These are phyloP conservation scores for Mucuna pruriens DNA, from an alignment of 306 rosid genomes.

Conservation along the genomic window DNA sequence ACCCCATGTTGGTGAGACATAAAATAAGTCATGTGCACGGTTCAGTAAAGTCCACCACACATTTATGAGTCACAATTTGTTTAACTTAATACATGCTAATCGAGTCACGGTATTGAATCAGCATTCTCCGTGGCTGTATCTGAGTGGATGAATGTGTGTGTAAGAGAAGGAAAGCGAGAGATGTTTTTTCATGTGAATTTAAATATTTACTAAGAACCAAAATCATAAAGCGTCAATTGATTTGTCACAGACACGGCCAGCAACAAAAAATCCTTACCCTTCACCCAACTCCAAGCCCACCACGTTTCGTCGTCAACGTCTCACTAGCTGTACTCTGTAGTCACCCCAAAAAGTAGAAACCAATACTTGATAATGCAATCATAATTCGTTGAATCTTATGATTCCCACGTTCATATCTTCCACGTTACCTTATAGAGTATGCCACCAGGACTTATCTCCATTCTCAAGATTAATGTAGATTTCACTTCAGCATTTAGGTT, in stretches of 20 bases:
- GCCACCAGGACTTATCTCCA: not conserved
- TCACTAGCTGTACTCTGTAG: not conserved
- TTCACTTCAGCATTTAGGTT: not conserved
- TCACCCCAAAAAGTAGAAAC: not conserved
- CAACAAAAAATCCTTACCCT: not conserved
- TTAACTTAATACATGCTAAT: not conserved
- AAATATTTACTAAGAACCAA: not conserved
- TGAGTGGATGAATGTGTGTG: not conserved
- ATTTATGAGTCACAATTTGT: constrained; percentile 19
- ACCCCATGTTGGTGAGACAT: constrained; percentile 39
- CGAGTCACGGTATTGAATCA: not conserved
- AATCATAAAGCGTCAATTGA: constrained; percentile 23
- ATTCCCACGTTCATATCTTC: constrained; percentile 7
- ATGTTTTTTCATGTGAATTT: not conserved
- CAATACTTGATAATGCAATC: not conserved
- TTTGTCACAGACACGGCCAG: constrained; percentile 21
- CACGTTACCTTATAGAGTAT: not conserved
- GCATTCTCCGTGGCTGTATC: constrained; percentile 12
- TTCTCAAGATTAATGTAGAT: not conserved
- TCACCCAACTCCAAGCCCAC: constrained; percentile 36
- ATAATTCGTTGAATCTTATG: constrained; percentile 14
- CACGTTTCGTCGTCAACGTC: constrained; percentile 21
- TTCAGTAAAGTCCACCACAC: not conserved
- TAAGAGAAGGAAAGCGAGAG: not conserved
- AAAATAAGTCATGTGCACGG: constrained; percentile 36